These are phyloP conservation scores for Aspergillus incahuasiensis DNA, from an alignment of 495 filamentous ascomycete species.

Conservation along the genomic window DNA sequence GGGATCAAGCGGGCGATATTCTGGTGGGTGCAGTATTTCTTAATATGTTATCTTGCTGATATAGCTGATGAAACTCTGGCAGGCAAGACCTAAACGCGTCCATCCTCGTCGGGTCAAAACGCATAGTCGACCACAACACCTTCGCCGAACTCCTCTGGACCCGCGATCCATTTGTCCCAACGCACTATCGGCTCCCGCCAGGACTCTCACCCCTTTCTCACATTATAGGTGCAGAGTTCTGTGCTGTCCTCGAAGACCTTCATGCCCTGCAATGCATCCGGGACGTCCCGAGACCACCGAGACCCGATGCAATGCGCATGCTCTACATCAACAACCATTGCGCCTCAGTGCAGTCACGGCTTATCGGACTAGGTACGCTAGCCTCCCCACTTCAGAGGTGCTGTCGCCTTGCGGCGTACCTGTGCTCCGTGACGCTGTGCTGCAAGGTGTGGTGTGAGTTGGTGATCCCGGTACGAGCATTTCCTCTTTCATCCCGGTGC, in stretches of 20 bases:
- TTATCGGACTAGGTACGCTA: slow-evolving; percentile 22
- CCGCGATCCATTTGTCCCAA: slow-evolving; percentile 26
- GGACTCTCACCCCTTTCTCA: slow-evolving; percentile 25
- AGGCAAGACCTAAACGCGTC: slow-evolving; percentile 38
- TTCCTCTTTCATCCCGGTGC: background rate
- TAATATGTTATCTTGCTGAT: background rate
- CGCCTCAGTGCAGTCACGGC: slow-evolving; percentile 34
- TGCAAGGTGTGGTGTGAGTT: slow-evolving; percentile 35
- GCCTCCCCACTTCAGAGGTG: slow-evolving; percentile 24
- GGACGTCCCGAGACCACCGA: slow-evolving; percentile 17
- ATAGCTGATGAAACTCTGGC: background rate
- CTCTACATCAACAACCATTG: slow-evolving; percentile 35
- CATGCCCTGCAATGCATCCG: slow-evolving; percentile 35
- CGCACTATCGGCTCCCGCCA: slow-evolving; percentile 21
- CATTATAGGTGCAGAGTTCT: slow-evolving; percentile 23
- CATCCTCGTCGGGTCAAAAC: slow-evolving; percentile 28
- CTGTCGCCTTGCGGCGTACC: slow-evolving; percentile 34
- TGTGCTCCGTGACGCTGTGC: slow-evolving; percentile 34
- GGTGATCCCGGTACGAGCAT: slow-evolving; percentile 25
- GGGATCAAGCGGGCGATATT: slow-evolving; percentile 40
- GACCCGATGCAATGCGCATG: slow-evolving; percentile 26
- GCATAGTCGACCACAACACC: slow-evolving; percentile 33
- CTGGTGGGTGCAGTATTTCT: slow-evolving; percentile 23
- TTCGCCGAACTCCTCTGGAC: slow-evolving; percentile 35
- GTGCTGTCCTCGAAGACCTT: slow-evolving; percentile 32